Evolutionary conservation across 2,329 filamentous ascomycete species (phyloP).

Genomic region (Colletotrichum sp.): DNA sequence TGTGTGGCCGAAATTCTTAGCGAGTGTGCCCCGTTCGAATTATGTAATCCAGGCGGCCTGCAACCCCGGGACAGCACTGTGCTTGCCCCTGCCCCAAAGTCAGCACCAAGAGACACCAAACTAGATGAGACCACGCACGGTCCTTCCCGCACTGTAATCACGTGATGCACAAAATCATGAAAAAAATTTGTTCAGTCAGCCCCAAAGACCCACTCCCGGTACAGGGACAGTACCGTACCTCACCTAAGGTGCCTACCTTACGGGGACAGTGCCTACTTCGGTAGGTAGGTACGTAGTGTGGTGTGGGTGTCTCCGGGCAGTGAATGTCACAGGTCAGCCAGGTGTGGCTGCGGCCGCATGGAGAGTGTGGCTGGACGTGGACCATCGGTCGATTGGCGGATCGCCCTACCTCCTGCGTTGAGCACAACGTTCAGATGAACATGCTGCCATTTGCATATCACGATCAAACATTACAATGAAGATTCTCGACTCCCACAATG

Average conservation of each 20-base stretch:
- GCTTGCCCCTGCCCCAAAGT: slow-evolving; percentile 1
- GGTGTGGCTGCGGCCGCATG: background rate
- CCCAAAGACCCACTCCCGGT: background rate
- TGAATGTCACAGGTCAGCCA: background rate
- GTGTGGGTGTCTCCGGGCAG: too few species aligned
- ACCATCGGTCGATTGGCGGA: background rate
- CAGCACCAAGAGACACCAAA: background rate
- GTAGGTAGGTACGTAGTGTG: background rate
- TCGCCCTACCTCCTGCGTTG: too few species aligned
- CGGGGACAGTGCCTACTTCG: too few species aligned
- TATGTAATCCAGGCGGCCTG: slow-evolving; percentile 1
- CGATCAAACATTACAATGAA: background rate
- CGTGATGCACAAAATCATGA: background rate
- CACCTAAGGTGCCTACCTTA: too few species aligned
- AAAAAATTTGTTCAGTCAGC: background rate
- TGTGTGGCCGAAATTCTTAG: slow-evolving; percentile 30
- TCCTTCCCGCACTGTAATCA: background rate
- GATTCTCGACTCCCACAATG: background rate
- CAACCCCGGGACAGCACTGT: background rate
- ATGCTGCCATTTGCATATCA: background rate
- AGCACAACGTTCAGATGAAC: background rate
- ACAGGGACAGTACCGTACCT: too few species aligned
- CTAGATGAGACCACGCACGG: background rate
- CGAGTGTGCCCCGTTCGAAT: slow-evolving; percentile 20
- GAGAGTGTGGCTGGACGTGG: background rate